Evolutionary conservation across 2,329 filamentous ascomycete species (phyloP).

Genomic region (Colletotrichum sp.): DNA sequence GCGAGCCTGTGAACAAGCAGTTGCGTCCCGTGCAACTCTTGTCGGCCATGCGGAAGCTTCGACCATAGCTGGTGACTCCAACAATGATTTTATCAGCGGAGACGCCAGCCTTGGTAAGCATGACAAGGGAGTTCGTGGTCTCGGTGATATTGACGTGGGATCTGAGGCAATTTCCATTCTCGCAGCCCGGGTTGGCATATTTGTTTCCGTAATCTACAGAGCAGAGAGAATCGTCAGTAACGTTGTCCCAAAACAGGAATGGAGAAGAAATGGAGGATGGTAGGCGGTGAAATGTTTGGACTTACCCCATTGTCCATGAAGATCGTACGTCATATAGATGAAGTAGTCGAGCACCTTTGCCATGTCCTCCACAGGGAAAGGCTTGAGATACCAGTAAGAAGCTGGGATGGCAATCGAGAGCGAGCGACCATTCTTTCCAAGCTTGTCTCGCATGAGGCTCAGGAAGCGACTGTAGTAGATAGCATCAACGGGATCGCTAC

Average conservation of each 20-base stretch:
- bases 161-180: conserved; percentile 37
- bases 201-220: background rate
- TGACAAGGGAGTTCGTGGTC: conserved; percentile 21
- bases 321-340: conserved; percentile 43
- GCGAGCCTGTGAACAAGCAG: conserved; percentile 29
- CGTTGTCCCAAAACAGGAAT: background rate
- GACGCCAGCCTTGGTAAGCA: background rate
- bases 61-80: conserved; percentile 32
- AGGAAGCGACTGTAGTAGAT: conserved; percentile 28
- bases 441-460: conserved; percentile 12
- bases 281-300: conserved; percentile 27
- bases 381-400: conserved; percentile 40
- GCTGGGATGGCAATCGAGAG: conserved; percentile 28
- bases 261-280: background rate
- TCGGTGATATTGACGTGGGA: conserved; percentile 39
- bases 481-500: conserved; percentile 29
- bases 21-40: conserved; percentile 25
- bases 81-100: conserved; percentile 26
- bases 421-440: background rate
- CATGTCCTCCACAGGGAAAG: conserved; percentile 30
- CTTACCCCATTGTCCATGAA: conserved; percentile 34
- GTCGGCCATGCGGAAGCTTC: conserved; percentile 31
- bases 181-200: conserved; percentile 25
- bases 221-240: background rate
- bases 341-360: conserved; percentile 32